These are phyloP conservation scores for Marchantia paleacea DNA, from an alignment of 225 moss, liverwort and hornwort species.

Conservation along the genomic window DNA sequence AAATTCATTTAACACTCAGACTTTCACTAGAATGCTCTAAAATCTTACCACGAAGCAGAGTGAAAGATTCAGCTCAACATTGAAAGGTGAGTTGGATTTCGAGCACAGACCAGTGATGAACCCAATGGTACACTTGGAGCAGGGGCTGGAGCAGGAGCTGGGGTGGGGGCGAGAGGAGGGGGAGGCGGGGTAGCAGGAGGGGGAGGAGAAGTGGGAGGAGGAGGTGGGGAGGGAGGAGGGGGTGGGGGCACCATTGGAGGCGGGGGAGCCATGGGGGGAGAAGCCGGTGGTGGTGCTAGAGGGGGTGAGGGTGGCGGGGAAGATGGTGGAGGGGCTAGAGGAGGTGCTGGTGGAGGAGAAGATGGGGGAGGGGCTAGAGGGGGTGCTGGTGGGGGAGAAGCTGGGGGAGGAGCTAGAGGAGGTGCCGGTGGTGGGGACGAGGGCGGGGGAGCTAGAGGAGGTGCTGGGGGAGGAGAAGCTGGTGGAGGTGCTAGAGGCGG, in stretches of 20 bases:
- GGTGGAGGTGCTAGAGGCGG: too few species aligned
- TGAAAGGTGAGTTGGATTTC: not conserved
- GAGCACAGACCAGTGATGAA: not conserved
- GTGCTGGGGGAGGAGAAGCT: slow-evolving; percentile 22
- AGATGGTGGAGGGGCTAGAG: not conserved
- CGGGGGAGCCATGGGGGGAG: too few species aligned
- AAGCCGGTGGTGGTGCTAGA: not conserved
- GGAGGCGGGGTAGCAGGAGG: not conserved
- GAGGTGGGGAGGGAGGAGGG: not conserved
- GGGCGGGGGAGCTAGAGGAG: not conserved
- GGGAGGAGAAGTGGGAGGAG: not conserved
- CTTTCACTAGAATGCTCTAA: too few species aligned
- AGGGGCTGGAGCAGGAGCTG: not conserved
- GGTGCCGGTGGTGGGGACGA: slow-evolving; percentile 3
- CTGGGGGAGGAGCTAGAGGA: not conserved
- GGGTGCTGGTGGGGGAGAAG: slow-evolving; percentile 2
- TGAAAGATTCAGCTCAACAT: too few species aligned
- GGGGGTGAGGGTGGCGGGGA: not conserved
- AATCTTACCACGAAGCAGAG: too few species aligned
- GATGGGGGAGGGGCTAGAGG: not conserved
- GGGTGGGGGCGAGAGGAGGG: slow-evolving; percentile 7
- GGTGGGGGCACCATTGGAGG: not conserved
- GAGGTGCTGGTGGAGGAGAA: slow-evolving; percentile 3
- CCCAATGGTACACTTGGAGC: too few species aligned
- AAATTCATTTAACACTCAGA: too few species aligned